Evolutionary conservation across 2,329 filamentous ascomycete genomes (phyloP).

Genomic region (Beauveria pseudobassiana): DNA sequence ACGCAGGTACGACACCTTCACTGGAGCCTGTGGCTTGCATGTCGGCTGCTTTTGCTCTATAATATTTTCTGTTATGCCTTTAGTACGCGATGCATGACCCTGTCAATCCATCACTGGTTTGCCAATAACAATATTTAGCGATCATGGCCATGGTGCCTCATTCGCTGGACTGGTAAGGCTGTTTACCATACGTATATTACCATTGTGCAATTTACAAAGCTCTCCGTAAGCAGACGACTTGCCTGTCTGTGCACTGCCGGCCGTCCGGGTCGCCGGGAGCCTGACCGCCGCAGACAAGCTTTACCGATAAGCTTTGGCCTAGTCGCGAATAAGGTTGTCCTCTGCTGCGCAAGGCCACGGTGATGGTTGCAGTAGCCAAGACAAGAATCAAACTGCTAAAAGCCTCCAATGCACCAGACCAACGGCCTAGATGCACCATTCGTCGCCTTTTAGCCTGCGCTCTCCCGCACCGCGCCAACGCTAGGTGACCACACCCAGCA

Average conservation of each 20-base stretch:
- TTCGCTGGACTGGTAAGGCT: not conserved
- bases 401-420: not conserved
- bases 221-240: not conserved
- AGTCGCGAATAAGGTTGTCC: not conserved
- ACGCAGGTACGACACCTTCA: constrained; percentile 1
- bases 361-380: too few species aligned
- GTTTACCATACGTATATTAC: too few species aligned
- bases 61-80: not conserved
- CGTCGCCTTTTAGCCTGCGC: not conserved
- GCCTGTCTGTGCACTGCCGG: constrained; percentile 2
- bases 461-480: not conserved
- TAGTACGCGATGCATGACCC: not conserved
- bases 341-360: not conserved
- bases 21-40: constrained; percentile 1
- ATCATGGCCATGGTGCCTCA: too few species aligned
- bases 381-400: too few species aligned
- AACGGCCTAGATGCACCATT: not conserved
- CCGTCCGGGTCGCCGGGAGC: not conserved
- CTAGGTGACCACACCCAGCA: not conserved
- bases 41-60: too few species aligned
- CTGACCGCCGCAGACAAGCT: not conserved
- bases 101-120: not conserved
- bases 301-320: constrained; percentile 4
- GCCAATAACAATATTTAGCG: too few species aligned
- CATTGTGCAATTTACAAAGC: too few species aligned